phyloP scores from a whole-genome alignment of 352 stramenopile genomes.

The Globisporangium yorkense region DNA sequence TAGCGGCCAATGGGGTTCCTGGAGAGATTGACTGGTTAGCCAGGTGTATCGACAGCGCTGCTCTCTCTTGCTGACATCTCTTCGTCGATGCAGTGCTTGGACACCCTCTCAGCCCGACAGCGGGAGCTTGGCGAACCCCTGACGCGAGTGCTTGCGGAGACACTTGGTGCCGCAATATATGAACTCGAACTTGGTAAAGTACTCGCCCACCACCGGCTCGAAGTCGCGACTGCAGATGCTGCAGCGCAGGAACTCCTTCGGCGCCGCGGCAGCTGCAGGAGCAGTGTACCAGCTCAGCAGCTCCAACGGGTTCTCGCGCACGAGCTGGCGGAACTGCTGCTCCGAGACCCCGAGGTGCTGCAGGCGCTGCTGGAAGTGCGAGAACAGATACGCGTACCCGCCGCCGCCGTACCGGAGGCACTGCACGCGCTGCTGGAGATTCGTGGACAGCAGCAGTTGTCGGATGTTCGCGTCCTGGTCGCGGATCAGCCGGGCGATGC shows the following conservation, averaged over 20 bases:
- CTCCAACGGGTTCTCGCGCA: constrained; percentile 29
- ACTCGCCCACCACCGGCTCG: constrained; percentile 81
- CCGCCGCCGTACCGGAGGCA: constrained; percentile 64
- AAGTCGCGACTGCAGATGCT: constrained; percentile 69
- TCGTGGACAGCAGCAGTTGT: constrained; percentile 61
- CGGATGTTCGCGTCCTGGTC: constrained; percentile 13
- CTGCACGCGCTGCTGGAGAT: constrained; percentile 58
- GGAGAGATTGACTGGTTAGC: too few species aligned
- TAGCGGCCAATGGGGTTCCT: too few species aligned
- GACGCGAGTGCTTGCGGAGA: constrained; percentile 61
- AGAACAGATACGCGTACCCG: constrained; percentile 55
- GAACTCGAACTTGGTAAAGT: constrained; percentile 85
- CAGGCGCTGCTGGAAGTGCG: constrained; percentile 41
- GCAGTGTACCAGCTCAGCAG: constrained; percentile 62
- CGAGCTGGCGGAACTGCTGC: constrained; percentile 38
- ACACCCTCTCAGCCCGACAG: not conserved
- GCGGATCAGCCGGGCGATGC: constrained; percentile 25
- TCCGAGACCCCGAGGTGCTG: constrained; percentile 23
- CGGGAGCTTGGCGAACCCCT: constrained; percentile 29
- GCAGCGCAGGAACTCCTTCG: constrained; percentile 71
- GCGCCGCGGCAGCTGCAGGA: constrained; percentile 40
- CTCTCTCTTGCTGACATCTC: not conserved
- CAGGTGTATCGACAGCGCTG: not conserved
- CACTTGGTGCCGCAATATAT: constrained; percentile 82
- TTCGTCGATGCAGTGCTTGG: not conserved